Conservation (phyloP, 345 rosid genomes). For the Arabidopsis suecica region DNA sequence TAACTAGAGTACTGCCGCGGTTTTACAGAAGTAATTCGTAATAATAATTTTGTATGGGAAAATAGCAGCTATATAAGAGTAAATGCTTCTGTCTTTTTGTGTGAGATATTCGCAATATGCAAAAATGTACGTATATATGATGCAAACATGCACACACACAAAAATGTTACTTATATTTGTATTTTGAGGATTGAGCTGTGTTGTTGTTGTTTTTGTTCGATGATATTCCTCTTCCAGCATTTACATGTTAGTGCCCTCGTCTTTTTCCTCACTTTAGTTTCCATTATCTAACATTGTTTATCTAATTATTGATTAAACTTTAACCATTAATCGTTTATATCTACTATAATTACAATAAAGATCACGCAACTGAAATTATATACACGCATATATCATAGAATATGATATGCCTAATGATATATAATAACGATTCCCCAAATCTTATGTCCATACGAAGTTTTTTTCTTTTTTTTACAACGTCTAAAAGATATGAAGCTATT, state of each 20-base stretch:
- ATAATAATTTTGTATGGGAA: neutral
- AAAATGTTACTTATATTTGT: neutral
- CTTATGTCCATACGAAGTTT: neutral
- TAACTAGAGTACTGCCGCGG: neutral
- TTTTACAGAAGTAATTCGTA: constrained; percentile 6
- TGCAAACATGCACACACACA: neutral
- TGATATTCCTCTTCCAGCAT: constrained; percentile 32
- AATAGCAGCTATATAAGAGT: constrained; percentile 1
- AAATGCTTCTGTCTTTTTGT: constrained; percentile 16
- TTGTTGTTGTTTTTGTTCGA: neutral
- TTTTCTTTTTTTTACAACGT: neutral
- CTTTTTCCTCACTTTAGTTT: neutral
- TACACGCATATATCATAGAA: neutral
- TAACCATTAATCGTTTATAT: neutral
- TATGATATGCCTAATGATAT: neutral
- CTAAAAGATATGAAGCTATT: neutral
- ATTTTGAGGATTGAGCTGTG: neutral
- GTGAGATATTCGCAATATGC: constrained; percentile 5
- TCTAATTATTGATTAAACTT: neutral
- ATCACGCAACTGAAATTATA: neutral
- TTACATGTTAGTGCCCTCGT: constrained; percentile 19
- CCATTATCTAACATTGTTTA: constrained; percentile 18
- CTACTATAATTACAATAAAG: neutral
- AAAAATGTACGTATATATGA: neutral
- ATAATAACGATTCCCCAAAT: neutral